Evolutionary conservation across 306 rosid genomes (phyloP), one percentile per base, ranked within the genome.

Genomic region (Potentilla sterilis): DNA sequence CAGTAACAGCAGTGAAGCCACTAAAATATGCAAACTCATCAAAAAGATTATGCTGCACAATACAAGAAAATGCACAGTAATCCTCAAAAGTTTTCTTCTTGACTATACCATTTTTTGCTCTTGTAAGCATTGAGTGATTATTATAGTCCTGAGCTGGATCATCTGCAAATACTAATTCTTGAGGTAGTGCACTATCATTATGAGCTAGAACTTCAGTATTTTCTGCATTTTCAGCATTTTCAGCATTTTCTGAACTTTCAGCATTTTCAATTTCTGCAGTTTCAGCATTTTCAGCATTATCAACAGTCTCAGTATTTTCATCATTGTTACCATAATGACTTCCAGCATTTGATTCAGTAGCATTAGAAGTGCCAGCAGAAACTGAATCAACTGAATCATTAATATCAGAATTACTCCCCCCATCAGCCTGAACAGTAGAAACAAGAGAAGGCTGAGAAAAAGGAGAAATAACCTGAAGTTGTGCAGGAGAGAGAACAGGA

Each of bases 131-230:
- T 0, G 16, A 58, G 2, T 58, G 64, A 10, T 9, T 24, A 4
- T 58, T 58, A n/a, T 58, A 58, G 0, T 1, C 16, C 0, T 54
- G 28, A 0, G 3, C 13, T 7, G 11, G 64, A 4, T 22, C 37
- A 3, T 57, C 6, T 0, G 21, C 13, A 21, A 57, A 57, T 4
- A 9, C 0, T 0, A 57, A 3, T 4, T 57, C 14, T 0, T 2
- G 1, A 0, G 63, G 35, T 2, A 57, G 34, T 0, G 1, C n/a
- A 15, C 5, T 14, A 0, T 1, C n/a, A 48, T 16, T 48, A 3
- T 4, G 2, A 48, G 0, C 55, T 0, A 0, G 6, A 2, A 14
- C 16, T 0, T 3, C 1, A 49, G 2, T 2, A 1, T 1, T 4
- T 11, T 9, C 4, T 1, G 14, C 9, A 46, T 2, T 11, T 0